Evolutionary conservation across 225 moss, liverwort and hornwort species (phyloP), one percentile per base, ranked within the genome.

Genomic region (Polytrichum formosum): DNA sequence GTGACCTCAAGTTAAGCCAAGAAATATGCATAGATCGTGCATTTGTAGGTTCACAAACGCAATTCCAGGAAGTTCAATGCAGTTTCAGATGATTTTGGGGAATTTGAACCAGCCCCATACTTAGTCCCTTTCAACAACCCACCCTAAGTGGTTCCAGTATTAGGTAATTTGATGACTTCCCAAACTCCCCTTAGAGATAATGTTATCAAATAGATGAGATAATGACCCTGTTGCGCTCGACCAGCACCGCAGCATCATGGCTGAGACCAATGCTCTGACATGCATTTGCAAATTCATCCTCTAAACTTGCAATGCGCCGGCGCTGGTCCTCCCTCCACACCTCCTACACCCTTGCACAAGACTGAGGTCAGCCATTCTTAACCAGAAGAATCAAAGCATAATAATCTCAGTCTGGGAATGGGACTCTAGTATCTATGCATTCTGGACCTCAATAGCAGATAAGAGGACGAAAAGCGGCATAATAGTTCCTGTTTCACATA

Each of bases 241-340:
- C 83, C 71, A 87, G 69, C 68, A 81, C 68, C 61, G 93, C 95
- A 64, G 93, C 90, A 74, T 85, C 87, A 76, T 93, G 91, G 64
- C 95, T 96, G 66, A 87, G 90, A n/a, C 95, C 95, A 75, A 96
- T 93, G 70, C 88, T 85, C 64, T 90, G 77, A 66, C 86, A 93
- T 33, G 85, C 84, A 22, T 86, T 80, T 63, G 78, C 76, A 70
- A 87, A 90, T 72, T 88, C 79, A 67, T 81, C 83, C 72, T 91
- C 88, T 70, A 96, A 72, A 78, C 71, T 77, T 54, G 93, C 91
- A 82, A 90, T 90, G 54, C 87, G 83, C 60, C 72, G 85, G 61
- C 76, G 81, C 71, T 88, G 88, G 76, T 93, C 93, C 60, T 87
- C 85, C 77, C 84, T 82, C 95, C 95, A 96, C 70, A 87, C 91